A percentile compares a stretch with the other conserved stretches of the same genome.
Evolutionary conservation across 352 stramenopile species (phyloP).

Genomic region (Pythium pectinolyticum): DNA sequence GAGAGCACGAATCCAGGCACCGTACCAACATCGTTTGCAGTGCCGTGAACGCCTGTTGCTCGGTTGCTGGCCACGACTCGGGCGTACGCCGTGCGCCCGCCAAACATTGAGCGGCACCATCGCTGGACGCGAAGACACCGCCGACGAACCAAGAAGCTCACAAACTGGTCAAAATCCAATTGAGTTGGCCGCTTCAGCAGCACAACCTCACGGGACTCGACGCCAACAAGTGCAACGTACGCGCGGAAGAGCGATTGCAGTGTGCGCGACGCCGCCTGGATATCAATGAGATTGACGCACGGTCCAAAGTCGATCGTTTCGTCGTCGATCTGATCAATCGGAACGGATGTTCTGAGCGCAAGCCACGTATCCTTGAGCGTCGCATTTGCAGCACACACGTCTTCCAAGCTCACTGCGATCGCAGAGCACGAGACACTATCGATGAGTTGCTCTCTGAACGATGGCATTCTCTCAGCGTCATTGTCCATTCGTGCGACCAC

Average conservation of each 20-base stretch:
- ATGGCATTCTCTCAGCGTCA: neutral
- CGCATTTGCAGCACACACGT: constrained; percentile 35
- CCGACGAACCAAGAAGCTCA: constrained; percentile 57
- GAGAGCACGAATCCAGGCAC: constrained; percentile 53
- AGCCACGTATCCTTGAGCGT: constrained; percentile 42
- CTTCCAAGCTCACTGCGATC: constrained; percentile 33
- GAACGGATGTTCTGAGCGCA: constrained; percentile 6
- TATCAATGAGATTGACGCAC: constrained; percentile 24
- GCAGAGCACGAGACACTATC: constrained; percentile 34
- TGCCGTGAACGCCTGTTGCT: constrained; percentile 45
- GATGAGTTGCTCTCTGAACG: constrained; percentile 15
- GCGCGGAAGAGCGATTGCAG: constrained; percentile 36
- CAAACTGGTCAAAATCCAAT: constrained; percentile 53
- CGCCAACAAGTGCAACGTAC: constrained; percentile 25
- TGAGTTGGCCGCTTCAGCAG: constrained; percentile 33
- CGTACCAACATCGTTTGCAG: constrained; percentile 58
- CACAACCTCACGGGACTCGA: neutral
- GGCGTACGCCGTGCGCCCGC: constrained; percentile 40
- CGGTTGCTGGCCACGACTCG: constrained; percentile 47
- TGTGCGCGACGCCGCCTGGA: constrained; percentile 21
- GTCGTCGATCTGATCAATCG: constrained; percentile 38
- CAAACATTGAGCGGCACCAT: constrained; percentile 46
- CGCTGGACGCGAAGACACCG: constrained; percentile 45
- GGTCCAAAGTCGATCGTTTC: constrained; percentile 51
- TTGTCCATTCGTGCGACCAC: constrained; percentile 19